Evolutionary conservation across 352 stramenopile species (phyloP).

Genomic region (Pythium periplocum): DNA sequence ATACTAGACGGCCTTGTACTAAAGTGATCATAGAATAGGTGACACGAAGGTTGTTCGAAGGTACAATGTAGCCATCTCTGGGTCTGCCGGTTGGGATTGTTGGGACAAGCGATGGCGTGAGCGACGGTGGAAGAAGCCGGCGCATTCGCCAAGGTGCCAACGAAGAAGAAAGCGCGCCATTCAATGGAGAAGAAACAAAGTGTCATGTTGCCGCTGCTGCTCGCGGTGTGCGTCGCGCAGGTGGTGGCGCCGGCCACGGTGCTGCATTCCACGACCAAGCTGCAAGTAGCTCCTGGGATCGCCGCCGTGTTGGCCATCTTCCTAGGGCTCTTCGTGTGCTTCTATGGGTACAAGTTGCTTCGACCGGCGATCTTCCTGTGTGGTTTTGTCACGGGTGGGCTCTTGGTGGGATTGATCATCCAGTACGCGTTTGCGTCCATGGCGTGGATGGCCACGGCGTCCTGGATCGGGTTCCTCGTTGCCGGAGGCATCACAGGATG

Average conservation of each 20-base stretch:
- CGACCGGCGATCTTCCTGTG: conserved; percentile 34
- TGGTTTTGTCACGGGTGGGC: conserved; percentile 36
- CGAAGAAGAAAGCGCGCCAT: no score
- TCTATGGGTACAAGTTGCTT: conserved; percentile 35
- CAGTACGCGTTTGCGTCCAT: conserved; percentile 25
- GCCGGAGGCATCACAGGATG: conserved; percentile 27
- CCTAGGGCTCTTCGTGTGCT: conserved; percentile 21
- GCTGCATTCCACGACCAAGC: conserved; percentile 18
- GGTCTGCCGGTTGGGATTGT: not conserved
- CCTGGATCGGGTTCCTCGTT: conserved; percentile 45
- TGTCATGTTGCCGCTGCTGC: no score
- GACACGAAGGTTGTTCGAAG: conserved; percentile 3
- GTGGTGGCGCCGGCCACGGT: conserved; percentile 16
- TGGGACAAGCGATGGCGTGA: no score
- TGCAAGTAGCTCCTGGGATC: conserved; percentile 31
- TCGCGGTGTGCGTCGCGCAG: not conserved
- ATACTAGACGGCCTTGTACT: conserved; percentile 5
- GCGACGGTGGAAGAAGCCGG: no score
- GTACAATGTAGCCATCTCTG: not conserved
- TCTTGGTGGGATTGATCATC: conserved; percentile 29
- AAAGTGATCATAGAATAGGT: not conserved
- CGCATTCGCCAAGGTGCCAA: no score
- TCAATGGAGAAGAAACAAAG: no score
- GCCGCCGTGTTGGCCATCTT: conserved; percentile 28
- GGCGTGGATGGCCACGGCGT: conserved; percentile 32